These are phyloP conservation scores for Termitomyces bulborhizus DNA, from an alignment of 768 basidiomycete genomes.

Conservation along the genomic window DNA sequence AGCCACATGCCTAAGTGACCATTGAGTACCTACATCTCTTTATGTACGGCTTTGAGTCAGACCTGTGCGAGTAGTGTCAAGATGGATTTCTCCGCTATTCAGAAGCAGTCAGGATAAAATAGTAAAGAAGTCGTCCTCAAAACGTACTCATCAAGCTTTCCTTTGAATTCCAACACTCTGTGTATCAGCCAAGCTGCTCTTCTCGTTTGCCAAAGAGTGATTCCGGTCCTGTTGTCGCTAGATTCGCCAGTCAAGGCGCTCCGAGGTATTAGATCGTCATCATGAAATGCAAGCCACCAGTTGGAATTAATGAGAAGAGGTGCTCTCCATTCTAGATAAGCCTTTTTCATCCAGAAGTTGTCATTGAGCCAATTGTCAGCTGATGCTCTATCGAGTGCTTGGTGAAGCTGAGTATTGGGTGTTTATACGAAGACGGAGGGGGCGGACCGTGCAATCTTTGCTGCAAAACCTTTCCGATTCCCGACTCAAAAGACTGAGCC, in stretches of 20 bases:
- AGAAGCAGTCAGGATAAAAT: conserved; percentile 4
- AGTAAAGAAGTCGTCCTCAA: background rate
- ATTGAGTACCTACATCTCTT: background rate
- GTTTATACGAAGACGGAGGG: conserved; percentile 4
- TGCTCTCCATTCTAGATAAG: conserved; percentile 83
- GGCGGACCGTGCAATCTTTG: conserved; percentile 65
- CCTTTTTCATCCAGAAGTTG: conserved; percentile 84
- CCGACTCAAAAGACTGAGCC: conserved; percentile 65
- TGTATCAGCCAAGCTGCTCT: conserved; percentile 78
- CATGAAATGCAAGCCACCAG: conserved; percentile 88
- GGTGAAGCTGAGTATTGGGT: conserved; percentile 16
- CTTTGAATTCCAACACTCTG: conserved; percentile 69
- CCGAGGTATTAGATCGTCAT: conserved; percentile 61
- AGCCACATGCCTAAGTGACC: conserved; percentile 59
- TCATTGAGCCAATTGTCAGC: conserved; percentile 94
- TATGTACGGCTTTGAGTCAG: conserved; percentile 3
- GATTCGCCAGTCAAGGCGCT: conserved; percentile 30
- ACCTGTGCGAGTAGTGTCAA: conserved; percentile 72
- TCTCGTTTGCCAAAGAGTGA: conserved; percentile 81
- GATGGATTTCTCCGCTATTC: conserved; percentile 59
- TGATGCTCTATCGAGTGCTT: conserved; percentile 76
- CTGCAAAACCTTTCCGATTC: conserved; percentile 65
- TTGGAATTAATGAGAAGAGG: conserved; percentile 89
- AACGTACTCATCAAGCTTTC: conserved; percentile 49
- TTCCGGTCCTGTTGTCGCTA: conserved; percentile 32